Conservation (phyloP, 495 filamentous ascomycete genomes). For the Halenospora varia region DNA sequence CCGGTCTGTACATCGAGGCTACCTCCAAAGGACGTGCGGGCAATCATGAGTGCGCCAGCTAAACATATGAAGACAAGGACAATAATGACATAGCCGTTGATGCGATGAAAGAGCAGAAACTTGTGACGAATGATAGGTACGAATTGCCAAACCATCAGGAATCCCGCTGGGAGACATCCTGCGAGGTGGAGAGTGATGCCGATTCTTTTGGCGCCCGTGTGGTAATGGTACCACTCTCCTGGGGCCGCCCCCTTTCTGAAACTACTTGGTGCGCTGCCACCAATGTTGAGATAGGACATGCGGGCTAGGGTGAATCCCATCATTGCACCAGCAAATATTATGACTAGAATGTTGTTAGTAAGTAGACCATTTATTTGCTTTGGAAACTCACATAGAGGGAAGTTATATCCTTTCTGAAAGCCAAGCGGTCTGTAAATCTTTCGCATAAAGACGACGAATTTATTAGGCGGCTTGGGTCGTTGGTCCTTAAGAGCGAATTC, state of each 20-base stretch:
- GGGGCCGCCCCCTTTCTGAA: constrained; percentile 28
- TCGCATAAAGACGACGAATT: constrained; percentile 15
- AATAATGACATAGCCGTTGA: constrained; percentile 47
- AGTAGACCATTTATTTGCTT: neutral
- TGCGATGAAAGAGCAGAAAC: constrained; percentile 42
- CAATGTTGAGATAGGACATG: constrained; percentile 36
- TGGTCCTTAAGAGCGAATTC: neutral
- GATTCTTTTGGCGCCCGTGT: constrained; percentile 28
- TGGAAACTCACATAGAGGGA: constrained; percentile 30
- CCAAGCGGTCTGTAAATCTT: constrained; percentile 32
- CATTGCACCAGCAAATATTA: constrained; percentile 28
- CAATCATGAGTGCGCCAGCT: constrained; percentile 40
- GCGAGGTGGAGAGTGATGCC: constrained; percentile 46
- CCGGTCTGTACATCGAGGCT: constrained; percentile 34
- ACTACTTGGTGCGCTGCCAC: constrained; percentile 8
- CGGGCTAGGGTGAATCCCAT: constrained; percentile 28
- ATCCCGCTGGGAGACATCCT: constrained; percentile 37
- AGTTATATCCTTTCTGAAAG: constrained; percentile 37
- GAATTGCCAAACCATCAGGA: constrained; percentile 48
- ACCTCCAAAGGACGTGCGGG: constrained; percentile 41
- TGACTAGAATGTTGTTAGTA: constrained; percentile 15
- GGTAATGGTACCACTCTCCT: constrained; percentile 48
- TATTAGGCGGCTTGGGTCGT: neutral
- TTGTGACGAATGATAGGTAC: constrained; percentile 45
- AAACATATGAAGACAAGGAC: constrained; percentile 35